These are phyloP conservation scores for Daedaleopsis sinensis DNA, from an alignment of 768 basidiomycete species.

Conservation along the genomic window DNA sequence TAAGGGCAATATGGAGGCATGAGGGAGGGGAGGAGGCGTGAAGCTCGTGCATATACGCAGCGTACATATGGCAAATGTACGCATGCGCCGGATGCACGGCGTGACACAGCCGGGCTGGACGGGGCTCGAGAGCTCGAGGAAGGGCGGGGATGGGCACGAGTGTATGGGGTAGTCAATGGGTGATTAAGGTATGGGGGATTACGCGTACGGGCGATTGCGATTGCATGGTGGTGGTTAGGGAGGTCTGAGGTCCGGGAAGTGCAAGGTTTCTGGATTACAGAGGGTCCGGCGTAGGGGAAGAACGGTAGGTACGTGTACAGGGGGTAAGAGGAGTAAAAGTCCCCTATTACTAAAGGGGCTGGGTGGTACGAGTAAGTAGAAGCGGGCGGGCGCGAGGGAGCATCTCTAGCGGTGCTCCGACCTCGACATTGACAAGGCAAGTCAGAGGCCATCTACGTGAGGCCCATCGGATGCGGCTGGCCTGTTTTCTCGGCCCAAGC, in stretches of 20 bases:
- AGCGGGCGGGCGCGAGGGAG: not conserved
- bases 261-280: not conserved
- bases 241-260: not conserved
- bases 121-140: too few species aligned
- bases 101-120: too few species aligned
- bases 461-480: not conserved
- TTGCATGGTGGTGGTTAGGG: too few species aligned
- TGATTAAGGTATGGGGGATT: too few species aligned
- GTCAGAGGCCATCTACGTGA: not conserved
- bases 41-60: too few species aligned
- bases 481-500: not conserved
- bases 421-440: not conserved
- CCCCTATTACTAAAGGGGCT: too few species aligned
- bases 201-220: too few species aligned
- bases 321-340: not conserved
- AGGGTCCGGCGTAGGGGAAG: not conserved
- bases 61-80: too few species aligned
- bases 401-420: not conserved
- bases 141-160: not conserved
- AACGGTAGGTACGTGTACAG: not conserved
- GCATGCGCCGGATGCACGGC: too few species aligned
- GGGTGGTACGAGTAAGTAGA: not conserved
- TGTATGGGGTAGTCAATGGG: not conserved
- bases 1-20: too few species aligned
- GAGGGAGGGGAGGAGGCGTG: too few species aligned